phyloP scores from a whole-genome alignment of 345 rosid species.

The Adansonia digitata region DNA sequence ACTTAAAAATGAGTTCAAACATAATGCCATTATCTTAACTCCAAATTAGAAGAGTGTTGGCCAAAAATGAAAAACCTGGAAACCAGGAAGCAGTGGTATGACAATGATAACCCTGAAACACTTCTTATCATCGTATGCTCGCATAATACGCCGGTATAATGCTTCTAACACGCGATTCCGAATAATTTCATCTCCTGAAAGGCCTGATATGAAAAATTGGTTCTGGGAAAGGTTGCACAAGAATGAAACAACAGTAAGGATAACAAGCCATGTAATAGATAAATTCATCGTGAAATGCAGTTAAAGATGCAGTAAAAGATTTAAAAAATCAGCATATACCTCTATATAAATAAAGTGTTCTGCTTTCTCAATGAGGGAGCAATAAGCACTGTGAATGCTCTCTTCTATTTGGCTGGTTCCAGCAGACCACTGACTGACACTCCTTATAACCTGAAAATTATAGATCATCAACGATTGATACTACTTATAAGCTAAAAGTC shows the following conservation, averaged over 20 bases:
- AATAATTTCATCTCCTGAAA: conserved; percentile 80
- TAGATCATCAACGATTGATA: not conserved
- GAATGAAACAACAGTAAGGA: not conserved
- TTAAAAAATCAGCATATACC: conserved; percentile 41
- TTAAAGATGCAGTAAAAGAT: conserved; percentile 9
- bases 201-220: conserved; percentile 99
- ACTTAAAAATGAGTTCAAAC: conserved; percentile 8
- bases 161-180: conserved; percentile 88
- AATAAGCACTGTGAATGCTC: conserved; percentile 90
- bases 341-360: conserved; percentile 91
- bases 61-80: conserved; percentile 58
- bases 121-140: conserved; percentile 81
- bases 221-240: conserved; percentile 52
- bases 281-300: not conserved
- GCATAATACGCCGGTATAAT: conserved; percentile 70
- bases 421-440: conserved; percentile 99
- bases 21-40: not conserved
- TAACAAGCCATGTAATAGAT: not conserved
- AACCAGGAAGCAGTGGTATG: conserved; percentile 95
- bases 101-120: conserved; percentile 82
- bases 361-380: conserved; percentile 93
- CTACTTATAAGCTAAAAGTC: not conserved
- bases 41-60: conserved; percentile 13
- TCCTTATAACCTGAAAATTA: conserved; percentile 70
- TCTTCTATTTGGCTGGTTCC: conserved; percentile 97